Evolutionary conservation across 768 basidiomycete species (phyloP), one percentile per base, ranked within the genome.

Genomic region (Serendipita vermifera): DNA sequence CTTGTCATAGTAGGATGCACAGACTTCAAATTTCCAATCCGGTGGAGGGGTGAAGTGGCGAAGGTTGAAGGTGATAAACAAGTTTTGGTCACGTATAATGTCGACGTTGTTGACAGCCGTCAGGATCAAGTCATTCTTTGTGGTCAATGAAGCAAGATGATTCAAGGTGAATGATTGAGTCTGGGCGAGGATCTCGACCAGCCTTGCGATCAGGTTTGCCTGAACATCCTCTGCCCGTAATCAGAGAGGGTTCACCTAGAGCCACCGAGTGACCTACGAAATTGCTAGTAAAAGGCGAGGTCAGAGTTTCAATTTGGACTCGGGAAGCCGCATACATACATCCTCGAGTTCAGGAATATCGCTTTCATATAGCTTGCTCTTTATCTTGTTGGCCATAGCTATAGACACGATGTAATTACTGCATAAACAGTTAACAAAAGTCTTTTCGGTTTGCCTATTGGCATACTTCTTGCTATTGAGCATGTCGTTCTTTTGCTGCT

Each of bases 11-110:
- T 85, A 80, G 55, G 70, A 77, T 5, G 75, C 59, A 59, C 83
- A 86, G 13, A 87, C 83, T 64, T 90, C 87, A 62, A 89, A 91
- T 38, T 59, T 67, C 82, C 79, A 87, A 63, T 87, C 81, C 9
- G 62, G 63, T 6, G 88, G 86, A 9, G 75, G 67, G 29, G 68
- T 71, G 65, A 89, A 90, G 2, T 77, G 73, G 32, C 82, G 73
- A 33, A 79, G 66, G 64, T 91, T 90, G 63, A 82, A 73, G 56
- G 82, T 75, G 27, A 88, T 77, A 70, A 83, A 91, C 29, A 88
- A 69, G 46, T 71, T 73, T 64, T 88, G 83, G 60, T 90, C 88
- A 61, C 74, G 72, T 20, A 67, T 62, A 13, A 80, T 71, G 59
- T 82, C 71, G 6, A 90, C 74, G 29, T 71, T 69, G 22, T 64